Conservation (phyloP, 176 grass and related monocot genomes). For the Dendrocalamus sinicus region DNA sequence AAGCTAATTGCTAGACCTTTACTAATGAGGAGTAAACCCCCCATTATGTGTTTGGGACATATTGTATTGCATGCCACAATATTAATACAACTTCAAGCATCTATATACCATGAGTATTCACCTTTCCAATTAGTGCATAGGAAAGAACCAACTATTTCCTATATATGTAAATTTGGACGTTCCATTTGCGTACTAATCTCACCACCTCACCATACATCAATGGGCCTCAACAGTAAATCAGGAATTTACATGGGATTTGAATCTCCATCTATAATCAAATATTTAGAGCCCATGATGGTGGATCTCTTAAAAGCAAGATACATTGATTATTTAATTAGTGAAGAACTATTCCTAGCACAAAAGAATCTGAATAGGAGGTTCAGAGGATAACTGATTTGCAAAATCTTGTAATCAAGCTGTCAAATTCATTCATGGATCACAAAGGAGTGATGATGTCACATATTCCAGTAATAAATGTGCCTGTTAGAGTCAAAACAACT, state of each 20-base stretch:
- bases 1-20: neutral
- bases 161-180: neutral
- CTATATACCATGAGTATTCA: neutral
- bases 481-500: accelerated
- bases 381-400: neutral
- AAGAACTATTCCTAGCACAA: neutral
- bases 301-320: neutral
- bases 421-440: neutral
- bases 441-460: neutral
- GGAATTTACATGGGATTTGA: neutral
- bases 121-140: neutral
- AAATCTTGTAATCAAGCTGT: neutral
- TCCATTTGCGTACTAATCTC: neutral
- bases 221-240: neutral
- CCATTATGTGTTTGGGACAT: neutral
- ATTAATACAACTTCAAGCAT: neutral
- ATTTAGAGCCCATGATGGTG: neutral
- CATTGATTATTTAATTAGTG: neutral
- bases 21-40: neutral
- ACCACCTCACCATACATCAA: neutral
- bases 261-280: neutral
- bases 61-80: neutral
- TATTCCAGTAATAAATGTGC: neutral
- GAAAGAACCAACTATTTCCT: neutral
- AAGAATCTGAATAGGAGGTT: neutral